Conservation (phyloP, 1,284 basidiomycete genomes). For the Ceratobasidium sp. region DNA sequence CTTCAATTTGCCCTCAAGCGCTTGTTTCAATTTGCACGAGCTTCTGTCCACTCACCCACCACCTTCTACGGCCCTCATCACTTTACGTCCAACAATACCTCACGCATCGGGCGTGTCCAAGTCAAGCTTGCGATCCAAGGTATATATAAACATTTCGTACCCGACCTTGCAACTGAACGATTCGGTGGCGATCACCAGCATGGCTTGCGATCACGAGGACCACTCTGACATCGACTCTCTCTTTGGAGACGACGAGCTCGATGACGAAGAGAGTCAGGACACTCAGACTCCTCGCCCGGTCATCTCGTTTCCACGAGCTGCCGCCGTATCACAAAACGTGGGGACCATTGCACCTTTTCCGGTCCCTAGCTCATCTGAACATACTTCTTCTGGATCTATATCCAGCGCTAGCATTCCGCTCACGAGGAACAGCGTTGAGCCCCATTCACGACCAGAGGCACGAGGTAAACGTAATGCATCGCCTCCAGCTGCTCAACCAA, state of each 20-base stretch:
- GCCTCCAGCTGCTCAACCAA: conserved; percentile 1
- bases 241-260: conserved; percentile 21
- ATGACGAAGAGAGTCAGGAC: neutral
- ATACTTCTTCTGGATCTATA: conserved; percentile 35
- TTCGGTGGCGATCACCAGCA: conserved; percentile 15
- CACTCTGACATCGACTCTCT: conserved; percentile 37
- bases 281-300: conserved; percentile 8
- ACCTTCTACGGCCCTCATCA: neutral
- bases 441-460: neutral
- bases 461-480: conserved; percentile 27
- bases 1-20: neutral
- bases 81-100: conserved; percentile 3
- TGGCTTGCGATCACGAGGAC: conserved; percentile 28
- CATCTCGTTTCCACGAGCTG: conserved; percentile 35
- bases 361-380: conserved; percentile 45
- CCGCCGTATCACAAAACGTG: conserved; percentile 73
- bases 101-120: conserved; percentile 6
- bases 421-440: conserved; percentile 1
- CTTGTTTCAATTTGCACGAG: conserved; percentile 2
- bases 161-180: conserved; percentile 2
- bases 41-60: neutral
- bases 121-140: neutral
- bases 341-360: conserved; percentile 93
- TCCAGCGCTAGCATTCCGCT: conserved; percentile 43
- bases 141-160: neutral